These are phyloP conservation scores for Boletus insuetus DNA, from an alignment of 768 basidiomycete genomes.

Conservation along the genomic window DNA sequence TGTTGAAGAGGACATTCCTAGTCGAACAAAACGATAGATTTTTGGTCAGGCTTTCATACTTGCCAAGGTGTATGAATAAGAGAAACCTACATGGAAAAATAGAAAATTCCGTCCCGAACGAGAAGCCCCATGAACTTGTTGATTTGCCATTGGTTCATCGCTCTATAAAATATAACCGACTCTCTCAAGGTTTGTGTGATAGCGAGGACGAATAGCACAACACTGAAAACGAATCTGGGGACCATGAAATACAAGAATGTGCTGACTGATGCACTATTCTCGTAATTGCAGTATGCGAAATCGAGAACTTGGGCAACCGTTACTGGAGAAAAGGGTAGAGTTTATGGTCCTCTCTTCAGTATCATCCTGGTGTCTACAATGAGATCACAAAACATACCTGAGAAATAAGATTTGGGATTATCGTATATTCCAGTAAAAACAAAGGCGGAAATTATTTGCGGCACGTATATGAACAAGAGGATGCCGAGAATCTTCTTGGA, in stretches of 20 bases:
- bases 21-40: neutral
- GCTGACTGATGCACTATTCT: neutral
- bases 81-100: conserved; percentile 1
- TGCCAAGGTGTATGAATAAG: too few relatives aligned
- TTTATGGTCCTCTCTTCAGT: neutral
- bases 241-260: neutral
- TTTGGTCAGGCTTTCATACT: neutral
- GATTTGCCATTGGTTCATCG: neutral
- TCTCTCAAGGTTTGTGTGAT: neutral
- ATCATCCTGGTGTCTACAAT: too few relatives aligned
- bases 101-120: neutral
- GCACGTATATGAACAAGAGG: conserved; percentile 3
- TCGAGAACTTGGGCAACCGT: neutral
- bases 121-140: neutral
- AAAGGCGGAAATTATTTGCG: neutral
- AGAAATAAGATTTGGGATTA: neutral
- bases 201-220: neutral
- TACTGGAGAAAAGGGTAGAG: neutral
- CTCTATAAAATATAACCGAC: neutral
- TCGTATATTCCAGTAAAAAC: neutral
- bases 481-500: neutral
- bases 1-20: neutral
- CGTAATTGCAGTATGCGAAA: neutral
- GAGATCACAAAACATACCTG: neutral
- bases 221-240: neutral